Percentiles rank a stretch among this genome's conserved stretches.
phyloP scores from a whole-genome alignment of 73 alveolate genomes.

The Symbiodinium pilosum region DNA sequence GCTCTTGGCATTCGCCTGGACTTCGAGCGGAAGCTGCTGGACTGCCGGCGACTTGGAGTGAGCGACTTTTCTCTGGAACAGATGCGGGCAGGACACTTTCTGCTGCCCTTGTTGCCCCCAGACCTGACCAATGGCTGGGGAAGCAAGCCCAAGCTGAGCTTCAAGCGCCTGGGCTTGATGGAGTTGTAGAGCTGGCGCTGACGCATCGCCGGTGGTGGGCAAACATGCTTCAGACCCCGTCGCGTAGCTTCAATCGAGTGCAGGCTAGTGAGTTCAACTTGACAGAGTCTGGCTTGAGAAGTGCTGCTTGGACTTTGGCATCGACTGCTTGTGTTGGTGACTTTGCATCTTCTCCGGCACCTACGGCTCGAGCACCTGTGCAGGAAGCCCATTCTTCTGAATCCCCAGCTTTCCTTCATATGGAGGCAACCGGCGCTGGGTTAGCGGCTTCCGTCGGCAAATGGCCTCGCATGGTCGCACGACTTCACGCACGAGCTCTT shows the following conservation, averaged over 20 bases:
- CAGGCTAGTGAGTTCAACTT: background rate
- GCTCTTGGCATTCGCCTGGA: background rate
- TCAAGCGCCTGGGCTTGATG: background rate
- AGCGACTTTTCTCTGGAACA: background rate
- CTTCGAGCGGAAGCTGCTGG: background rate
- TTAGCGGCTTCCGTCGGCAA: background rate
- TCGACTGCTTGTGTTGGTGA: background rate
- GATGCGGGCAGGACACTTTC: slow-evolving; percentile 32
- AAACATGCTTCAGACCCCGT: background rate
- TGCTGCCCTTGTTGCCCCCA: background rate
- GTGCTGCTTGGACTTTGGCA: background rate
- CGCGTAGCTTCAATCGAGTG: background rate
- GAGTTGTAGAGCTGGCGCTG: background rate
- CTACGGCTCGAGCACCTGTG: background rate
- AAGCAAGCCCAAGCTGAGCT: background rate
- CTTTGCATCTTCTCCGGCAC: background rate
- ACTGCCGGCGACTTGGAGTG: background rate
- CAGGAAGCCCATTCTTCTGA: no score
- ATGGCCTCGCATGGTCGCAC: background rate
- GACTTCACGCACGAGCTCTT: background rate
- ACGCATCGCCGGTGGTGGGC: background rate
- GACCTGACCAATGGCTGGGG: background rate
- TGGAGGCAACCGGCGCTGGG: background rate
- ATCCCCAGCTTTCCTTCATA: background rate
- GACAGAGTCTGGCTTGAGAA: background rate